Percentiles rank a stretch among this genome's conserved stretches.
Evolutionary conservation across 257 asterid genomes (phyloP).

Genomic region (Solanum chaucha): DNA sequence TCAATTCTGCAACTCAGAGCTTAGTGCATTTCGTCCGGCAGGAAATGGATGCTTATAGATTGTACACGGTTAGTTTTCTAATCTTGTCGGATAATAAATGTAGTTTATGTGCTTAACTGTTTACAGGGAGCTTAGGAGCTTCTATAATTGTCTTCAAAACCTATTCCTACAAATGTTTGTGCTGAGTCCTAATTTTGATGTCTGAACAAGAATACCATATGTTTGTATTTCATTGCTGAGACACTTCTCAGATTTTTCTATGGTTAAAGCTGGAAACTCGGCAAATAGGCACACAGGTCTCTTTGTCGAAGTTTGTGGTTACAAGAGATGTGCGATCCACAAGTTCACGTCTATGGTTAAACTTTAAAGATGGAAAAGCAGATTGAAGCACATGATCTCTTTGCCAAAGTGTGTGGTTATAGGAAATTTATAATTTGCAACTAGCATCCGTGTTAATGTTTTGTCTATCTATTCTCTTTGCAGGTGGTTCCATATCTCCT

Average conservation of each 20-base stretch:
- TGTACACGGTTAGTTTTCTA: constrained; percentile 52
- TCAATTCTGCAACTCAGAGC: constrained; percentile 89
- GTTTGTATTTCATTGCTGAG: not conserved
- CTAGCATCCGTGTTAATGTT: not conserved
- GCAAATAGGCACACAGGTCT: not conserved
- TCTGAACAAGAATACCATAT: not conserved
- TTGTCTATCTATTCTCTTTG: not conserved
- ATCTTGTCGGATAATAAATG: not conserved
- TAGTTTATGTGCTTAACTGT: not conserved
- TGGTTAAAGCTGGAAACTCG: not conserved
- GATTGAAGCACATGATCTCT: not conserved
- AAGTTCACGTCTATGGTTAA: not conserved
- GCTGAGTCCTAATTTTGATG: not conserved
- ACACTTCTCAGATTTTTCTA: not conserved
- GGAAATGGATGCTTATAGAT: constrained; percentile 94
- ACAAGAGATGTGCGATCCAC: not conserved
- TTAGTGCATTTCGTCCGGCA: constrained; percentile 86
- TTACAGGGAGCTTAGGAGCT: not conserved
- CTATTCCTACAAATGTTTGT: not conserved
- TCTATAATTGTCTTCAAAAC: not conserved
- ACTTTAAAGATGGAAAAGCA: not conserved
- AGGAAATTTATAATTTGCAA: not conserved
- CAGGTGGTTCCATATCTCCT: constrained; percentile 81
- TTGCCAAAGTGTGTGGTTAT: not conserved
- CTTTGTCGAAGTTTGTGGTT: not conserved